Conservation (phyloP, 1,139 yeast species). For the Blastobotrys arbuscula region DNA sequence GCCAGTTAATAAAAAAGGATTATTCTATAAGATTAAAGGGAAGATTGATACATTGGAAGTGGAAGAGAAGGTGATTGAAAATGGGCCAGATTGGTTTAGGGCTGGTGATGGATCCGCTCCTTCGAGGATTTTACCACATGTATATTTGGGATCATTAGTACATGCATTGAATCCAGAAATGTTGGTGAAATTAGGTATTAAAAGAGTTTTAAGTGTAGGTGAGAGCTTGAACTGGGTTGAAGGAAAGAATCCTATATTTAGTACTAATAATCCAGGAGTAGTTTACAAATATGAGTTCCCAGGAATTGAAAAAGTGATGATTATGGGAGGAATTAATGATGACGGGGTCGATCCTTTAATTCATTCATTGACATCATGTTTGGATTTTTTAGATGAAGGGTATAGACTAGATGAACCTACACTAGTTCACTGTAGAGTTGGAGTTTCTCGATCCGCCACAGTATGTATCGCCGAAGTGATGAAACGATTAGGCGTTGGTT, state of each 20-base stretch:
- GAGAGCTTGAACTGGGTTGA: conserved; percentile 61
- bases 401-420: conserved; percentile 42
- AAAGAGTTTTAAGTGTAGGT: conserved; percentile 79
- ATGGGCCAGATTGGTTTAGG: conserved; percentile 29
- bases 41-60: background rate
- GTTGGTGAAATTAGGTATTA: conserved; percentile 60
- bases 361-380: conserved; percentile 37
- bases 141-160: conserved; percentile 76
- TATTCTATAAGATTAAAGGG: background rate
- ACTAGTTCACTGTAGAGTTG: conserved; percentile 83
- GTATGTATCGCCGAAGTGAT: conserved; percentile 87
- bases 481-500: conserved; percentile 58
- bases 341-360: conserved; percentile 48
- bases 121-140: conserved; percentile 69
- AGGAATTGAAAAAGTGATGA: conserved; percentile 35
- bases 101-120: conserved; percentile 55
- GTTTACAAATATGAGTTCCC: conserved; percentile 20
- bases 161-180: conserved; percentile 75
- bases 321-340: conserved; percentile 42
- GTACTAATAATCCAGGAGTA: conserved; percentile 2
- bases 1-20: conserved; percentile 36
- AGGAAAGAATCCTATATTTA: conserved; percentile 15
- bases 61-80: background rate
- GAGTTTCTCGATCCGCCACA: conserved; percentile 87
- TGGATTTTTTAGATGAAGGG: conserved; percentile 41